Base-by-base conservation (phyloP, 1,284 basidiomycete genomes). In the Taiwanofungus camphoratus region DNA sequence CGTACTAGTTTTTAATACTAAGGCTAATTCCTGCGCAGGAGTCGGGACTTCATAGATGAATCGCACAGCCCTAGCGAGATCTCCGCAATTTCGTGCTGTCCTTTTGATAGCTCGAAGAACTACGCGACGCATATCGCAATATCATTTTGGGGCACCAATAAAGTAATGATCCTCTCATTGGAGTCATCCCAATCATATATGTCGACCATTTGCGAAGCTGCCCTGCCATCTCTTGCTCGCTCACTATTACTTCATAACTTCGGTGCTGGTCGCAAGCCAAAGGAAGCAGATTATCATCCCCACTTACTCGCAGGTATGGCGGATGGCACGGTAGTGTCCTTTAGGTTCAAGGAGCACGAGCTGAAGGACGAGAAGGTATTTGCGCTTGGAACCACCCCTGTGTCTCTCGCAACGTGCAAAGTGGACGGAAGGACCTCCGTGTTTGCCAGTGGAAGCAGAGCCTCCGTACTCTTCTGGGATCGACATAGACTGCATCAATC, bases 271-370 rank as follows among this genome's bases (percentile, higher is more conserved):
- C 64, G 56, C 9, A 63, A 50, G 37, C 45, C 61, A 13, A 66
- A 67, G 44, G 64, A 60, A 31, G 41, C 58, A 11, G 62, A 73
- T 36, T 60, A 52, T 46, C 64, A 66, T 42, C 69, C 77, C 0
- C 76, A 83, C 50, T 69, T 97, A 4, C 67, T 97, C 16, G 79
- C 82, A 7, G 93, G 92, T 1, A 67, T 94, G 4, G 79, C 77
- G 4, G 81, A 96, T 60, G 94, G 94, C 1, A 77, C 78, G 3
- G 70, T 95, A n/a, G 72, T 80, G 3, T 71, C 77, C 4, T 84
- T 81, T 51, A 50, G 63, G 11, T 70, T 66, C 63, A 72, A 66
- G 52, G 71, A 68, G 26, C 65, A 68, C 45, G 51, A 69, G 44
- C 52, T 79, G n/a, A 67, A 60, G 36, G 76, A 79, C 34, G 64